Evolutionary conservation across 208 protist species (phyloP), one percentile per base, ranked within the genome.

Genomic region (Leishmania amazonensis): DNA sequence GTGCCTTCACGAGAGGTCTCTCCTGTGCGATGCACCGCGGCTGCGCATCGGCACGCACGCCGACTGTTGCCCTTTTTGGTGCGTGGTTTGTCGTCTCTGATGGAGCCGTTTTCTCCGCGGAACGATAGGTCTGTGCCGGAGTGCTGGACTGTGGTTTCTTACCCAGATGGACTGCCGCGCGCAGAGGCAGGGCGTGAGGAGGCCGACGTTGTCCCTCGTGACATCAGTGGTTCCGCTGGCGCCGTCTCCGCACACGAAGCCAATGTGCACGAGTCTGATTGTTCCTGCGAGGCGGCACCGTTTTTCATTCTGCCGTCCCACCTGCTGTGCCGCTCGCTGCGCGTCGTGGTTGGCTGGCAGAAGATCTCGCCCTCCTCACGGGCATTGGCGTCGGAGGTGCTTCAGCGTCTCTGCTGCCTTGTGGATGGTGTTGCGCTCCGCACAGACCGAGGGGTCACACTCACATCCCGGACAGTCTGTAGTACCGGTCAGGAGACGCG

Each of bases 291-390:
- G 31, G 68, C 45, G 13, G 68, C 68, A n/a, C 65, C 76, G 9
- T 65, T 71, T 54, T 80, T 73, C 35, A 47, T 80, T 71, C 19
- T 80, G 42, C 76, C 65, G 31, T 80, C 58, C 28, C 65, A 60
- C 38, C 35, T 72, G 54, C 62, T 80, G 31, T 54, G 49, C 62
- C 65, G 72, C 35, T 74, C 58, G 19, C 35, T 80, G 28, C 58
- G 42, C 35, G 28, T 80, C 9, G 62, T 31, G 76, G 58, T 65
- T 47, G 76, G 76, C 15, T 74, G 65, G 76, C 60, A 31, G 47
- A 40, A 54, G 47, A 80, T 73, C 24, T 24, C 38, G 6, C 76
- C 76, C 31, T 60, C 54, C 40, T 74, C 76, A 42, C 76, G 76
- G 24, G 13, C 58, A 53, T 19, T 70, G 9, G 76, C 47, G 17